Evolutionary conservation across 2,329 filamentous ascomycete species (phyloP), one percentile per base, ranked within the genome.

Genomic region (Mariannaea sp.): DNA sequence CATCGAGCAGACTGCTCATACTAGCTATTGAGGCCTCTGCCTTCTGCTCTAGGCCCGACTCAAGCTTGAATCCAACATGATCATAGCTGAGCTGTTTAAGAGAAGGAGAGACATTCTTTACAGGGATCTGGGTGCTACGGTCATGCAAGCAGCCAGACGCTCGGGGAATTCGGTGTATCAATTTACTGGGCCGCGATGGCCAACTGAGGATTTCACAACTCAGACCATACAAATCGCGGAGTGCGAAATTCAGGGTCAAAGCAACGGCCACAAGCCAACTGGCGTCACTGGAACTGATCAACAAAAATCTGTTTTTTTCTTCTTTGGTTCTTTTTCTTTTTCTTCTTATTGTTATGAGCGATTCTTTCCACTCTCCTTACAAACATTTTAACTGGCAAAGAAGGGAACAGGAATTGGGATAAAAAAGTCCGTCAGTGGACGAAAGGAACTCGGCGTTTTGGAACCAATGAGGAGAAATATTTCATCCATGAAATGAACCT

Each of bases 321-420:
- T 24, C 50, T 41, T 6, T 6, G n/a, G n/a, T 35, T 14, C 33
- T 29, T 14, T 20, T 17, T 41, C 7, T 36, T 43, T 22, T 4
- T 27, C 9, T 36, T 36, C 13, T 7, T 29, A 54, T 60, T 46
- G 29, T 56, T 39, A 50, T 27, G n/a, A 62, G 62, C 60, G 49
- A 38, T 49, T 49, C 50, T 38, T 42, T 56, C 57, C 26, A 59
- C 62, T 56, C 57, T 65, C 62, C 16, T 65, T 65, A 41, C 24
- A 52, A 27, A 29, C 43, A 38, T 53, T 45, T 54, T 33, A 45
- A 30, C 32, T 14, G 62, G 51, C 29, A 64, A 56, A 48, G 53
- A 55, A 43, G 59, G 62, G 55, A 53, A 45, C 30, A 27, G 42
- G n/a, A 45, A 48, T 22, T 40, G 42, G 29, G 47, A 30, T 53